Percentiles rank a stretch among this genome's conserved stretches.
Conservation (phyloP, 75 land plant genomes). For the Cunninghamia lanceolata region DNA sequence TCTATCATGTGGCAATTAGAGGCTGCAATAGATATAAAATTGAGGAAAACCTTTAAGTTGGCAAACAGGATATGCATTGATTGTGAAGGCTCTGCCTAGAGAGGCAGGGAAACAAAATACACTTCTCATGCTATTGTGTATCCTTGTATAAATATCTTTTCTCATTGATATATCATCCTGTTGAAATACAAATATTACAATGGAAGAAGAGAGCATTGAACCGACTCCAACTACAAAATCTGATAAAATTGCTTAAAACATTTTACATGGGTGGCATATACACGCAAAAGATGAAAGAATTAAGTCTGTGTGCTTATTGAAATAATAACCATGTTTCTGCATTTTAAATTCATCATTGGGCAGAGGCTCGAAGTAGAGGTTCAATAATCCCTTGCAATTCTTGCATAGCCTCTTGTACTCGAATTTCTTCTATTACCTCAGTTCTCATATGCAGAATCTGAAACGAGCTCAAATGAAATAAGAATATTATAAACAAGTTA, state of each 20-base stretch:
- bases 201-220: not conserved
- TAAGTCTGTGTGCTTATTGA: not conserved
- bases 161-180: not conserved
- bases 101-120: not conserved
- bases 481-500: not conserved
- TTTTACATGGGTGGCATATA: not conserved
- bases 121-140: not conserved
- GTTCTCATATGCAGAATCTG: slow-evolving; percentile 61
- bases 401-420: slow-evolving; percentile 60
- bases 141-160: not conserved
- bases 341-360: slow-evolving; percentile 15
- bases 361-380: slow-evolving; percentile 32
- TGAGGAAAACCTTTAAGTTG: no score
- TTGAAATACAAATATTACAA: no score
- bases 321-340: not conserved
- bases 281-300: not conserved
- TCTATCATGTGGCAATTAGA: not conserved
- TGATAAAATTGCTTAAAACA: not conserved
- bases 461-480: not conserved
- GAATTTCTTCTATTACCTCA: slow-evolving; percentile 55
- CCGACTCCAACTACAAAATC: not conserved
- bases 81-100: not conserved
- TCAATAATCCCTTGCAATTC: slow-evolving; percentile 81
- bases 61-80: not conserved
- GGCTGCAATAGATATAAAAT: no score